Percentiles rank a stretch among this genome's conserved stretches.
phyloP scores from a whole-genome alignment of 768 basidiomycete genomes.

The Crepidotus variabilis region DNA sequence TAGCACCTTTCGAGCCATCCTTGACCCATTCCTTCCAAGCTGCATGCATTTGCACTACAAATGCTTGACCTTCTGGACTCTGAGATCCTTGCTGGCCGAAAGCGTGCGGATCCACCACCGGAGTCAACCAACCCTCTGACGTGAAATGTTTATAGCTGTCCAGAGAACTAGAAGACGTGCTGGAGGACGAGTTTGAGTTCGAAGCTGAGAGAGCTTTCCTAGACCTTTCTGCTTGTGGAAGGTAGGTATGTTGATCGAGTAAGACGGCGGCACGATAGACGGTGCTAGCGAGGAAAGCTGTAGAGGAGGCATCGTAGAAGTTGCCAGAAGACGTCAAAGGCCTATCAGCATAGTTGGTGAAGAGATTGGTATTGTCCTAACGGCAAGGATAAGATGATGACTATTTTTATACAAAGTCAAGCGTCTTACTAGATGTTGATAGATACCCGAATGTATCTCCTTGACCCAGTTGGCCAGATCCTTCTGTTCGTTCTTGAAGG shows the following conservation, averaged over 20 bases:
- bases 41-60: constrained; percentile 70
- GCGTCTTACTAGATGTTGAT: constrained; percentile 47
- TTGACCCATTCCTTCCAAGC: constrained; percentile 74
- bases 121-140: constrained; percentile 61
- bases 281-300: constrained; percentile 70
- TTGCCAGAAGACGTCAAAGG: constrained; percentile 31
- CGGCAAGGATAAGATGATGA: constrained; percentile 7
- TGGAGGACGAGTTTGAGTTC: not conserved
- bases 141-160: constrained; percentile 43
- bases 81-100: constrained; percentile 42
- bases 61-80: constrained; percentile 78
- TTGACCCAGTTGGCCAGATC: constrained; percentile 63
- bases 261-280: constrained; percentile 71
- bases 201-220: constrained; percentile 35
- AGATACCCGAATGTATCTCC: constrained; percentile 77
- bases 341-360: constrained; percentile 71
- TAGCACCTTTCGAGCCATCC: constrained; percentile 50
- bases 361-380: constrained; percentile 46
- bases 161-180: constrained; percentile 1
- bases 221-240: constrained; percentile 56
- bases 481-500: constrained; percentile 45
- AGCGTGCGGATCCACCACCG: constrained; percentile 71
- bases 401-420: constrained; percentile 1
- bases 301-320: constrained; percentile 72
- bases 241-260: constrained; percentile 39